A percentile compares a stretch with the other conserved stretches of the same genome.
Conservation (phyloP, 805 yeast species). For the Hanseniaspora occidentalis region DNA sequence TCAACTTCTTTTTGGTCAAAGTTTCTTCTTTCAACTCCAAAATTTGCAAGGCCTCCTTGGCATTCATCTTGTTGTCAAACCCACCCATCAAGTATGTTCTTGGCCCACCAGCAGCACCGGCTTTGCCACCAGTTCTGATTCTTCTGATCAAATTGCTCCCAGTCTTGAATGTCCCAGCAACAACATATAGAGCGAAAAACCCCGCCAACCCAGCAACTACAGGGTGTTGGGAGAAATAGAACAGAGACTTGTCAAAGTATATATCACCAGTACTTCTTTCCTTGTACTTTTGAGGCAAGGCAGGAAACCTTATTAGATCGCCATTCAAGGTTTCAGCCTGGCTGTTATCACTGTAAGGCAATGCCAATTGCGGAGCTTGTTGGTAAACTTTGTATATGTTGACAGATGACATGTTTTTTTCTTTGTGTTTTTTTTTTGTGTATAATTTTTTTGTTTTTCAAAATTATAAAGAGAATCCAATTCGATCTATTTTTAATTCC, state of each 20-base stretch:
- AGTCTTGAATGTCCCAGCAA: conserved; percentile 54
- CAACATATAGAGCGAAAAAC: conserved; percentile 47
- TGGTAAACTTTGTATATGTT: conserved; percentile 1
- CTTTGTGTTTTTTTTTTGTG: neutral
- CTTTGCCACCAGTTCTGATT: conserved; percentile 11
- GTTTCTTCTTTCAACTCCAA: conserved; percentile 61
- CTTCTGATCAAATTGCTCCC: conserved; percentile 11
- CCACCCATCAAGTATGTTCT: conserved; percentile 64
- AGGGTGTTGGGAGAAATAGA: conserved; percentile 66
- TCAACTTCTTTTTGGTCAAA: conserved; percentile 50
- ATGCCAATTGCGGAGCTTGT: conserved; percentile 3
- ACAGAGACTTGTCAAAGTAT: conserved; percentile 48
- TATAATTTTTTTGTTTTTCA: too few relatives aligned
- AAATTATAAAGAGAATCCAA: too few relatives aligned
- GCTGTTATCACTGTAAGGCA: conserved; percentile 7
- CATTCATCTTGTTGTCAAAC: conserved; percentile 81
- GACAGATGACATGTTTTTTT: neutral
- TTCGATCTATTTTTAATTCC: too few relatives aligned
- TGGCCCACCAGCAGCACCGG: conserved; percentile 39
- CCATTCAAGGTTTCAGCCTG: conserved; percentile 11
- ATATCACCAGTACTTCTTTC: conserved; percentile 33
- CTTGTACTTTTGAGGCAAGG: conserved; percentile 13
- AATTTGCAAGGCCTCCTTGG: conserved; percentile 79
- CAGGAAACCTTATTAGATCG: conserved; percentile 4
- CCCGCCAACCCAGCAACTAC: conserved; percentile 59